Evolutionary conservation across 2,329 filamentous ascomycete genomes (phyloP), one percentile per base, ranked within the genome.

Genomic region (Lasiodiplodia citricola): DNA sequence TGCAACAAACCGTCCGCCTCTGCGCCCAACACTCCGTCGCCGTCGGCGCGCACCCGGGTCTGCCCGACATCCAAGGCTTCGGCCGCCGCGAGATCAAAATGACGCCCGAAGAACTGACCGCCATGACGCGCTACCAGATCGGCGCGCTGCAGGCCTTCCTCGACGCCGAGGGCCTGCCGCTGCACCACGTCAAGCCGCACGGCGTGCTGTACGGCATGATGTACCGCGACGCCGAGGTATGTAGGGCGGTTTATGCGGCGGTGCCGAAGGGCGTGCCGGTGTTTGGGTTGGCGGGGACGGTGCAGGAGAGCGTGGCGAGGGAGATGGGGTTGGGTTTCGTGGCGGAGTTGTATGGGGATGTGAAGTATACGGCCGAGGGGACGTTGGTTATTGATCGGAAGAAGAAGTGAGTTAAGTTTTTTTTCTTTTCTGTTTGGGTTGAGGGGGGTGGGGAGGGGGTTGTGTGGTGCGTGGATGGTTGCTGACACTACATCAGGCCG

Each of bases 31-130:
- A 88, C 76, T 82, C 82, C 68, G 83, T 91, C 70, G 82, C 81
- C 62, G 79, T 87, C 6, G 89, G 89, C 8, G 89, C 89, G 0
- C 89, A 91, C 72, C 89, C 89, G 0, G 88, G 88, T 1, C 80
- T 90, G 0, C 88, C 87, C n/a, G 89, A 91, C 74, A 82, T 90
- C 25, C 84, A 88, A 77, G 89, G 89, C 10, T 91, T 91, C 72
- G 89, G 89, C 2, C 81, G 89, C 2, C 83, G 89, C 21, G 85
- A 87, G 70, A 90, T 91, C 76, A 85, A 87, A 55, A 82, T 91
- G 72, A 79, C 82, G 0, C 82, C 86, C 0, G 85, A 86, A 21
- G 87, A 90, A 72, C 79, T 87, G 70, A 86, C 85, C 1, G 86
- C 87, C 8, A 84, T 86, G 70, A 82, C 86, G 0, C 77, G 88